Evolutionary conservation across 2,329 filamentous ascomycete genomes (phyloP), one percentile per base, ranked within the genome.

Genomic region (Ascochyta fabae): DNA sequence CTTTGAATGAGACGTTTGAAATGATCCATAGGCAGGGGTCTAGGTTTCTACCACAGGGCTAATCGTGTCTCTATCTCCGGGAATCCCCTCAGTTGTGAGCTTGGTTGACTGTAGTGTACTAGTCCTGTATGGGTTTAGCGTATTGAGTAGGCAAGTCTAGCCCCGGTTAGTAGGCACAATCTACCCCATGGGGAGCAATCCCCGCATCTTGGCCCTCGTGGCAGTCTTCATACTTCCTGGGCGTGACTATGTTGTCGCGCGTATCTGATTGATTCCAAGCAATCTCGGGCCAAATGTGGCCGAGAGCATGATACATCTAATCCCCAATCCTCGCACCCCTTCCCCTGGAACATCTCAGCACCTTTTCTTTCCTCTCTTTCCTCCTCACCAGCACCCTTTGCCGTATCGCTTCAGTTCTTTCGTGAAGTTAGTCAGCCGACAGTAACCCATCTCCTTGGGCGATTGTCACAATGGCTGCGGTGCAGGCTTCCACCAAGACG

Each of bases 121-220:
- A 31, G 29, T 31, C 29, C 6, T 6, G 13, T 31, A 10, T 31
- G 13, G 29, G 12, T 31, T 13, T 31, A 31, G 29, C 27, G 27
- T 29, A 2, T 29, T 13, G 27, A 10, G 9, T 29, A 12, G 27
- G 8, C 24, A 6, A 10, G 3, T 10, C 27, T 29, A 29, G 27
- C 9, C 27, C 27, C 29, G 12, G 24, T 4, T 26, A 26, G 24
- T 26, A 8, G 24, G 24, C 24, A 7, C 24, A 26, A 26, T 7
- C 24, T 6, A 31, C 56, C 56, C 56, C 56, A 56, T 59, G 56
- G 56, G 56, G 53, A 42, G 44, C 43, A 52, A 56, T 46, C 56
- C 56, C 56, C 56, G 56, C 56, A 59, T 59, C 56, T 59, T 59
- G 56, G 56, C 56, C 43, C 39, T 53, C 31, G 43, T 59, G 53